These are phyloP conservation scores for Camillea tinctor DNA, from an alignment of 2,329 filamentous ascomycete species.

Conservation along the genomic window DNA sequence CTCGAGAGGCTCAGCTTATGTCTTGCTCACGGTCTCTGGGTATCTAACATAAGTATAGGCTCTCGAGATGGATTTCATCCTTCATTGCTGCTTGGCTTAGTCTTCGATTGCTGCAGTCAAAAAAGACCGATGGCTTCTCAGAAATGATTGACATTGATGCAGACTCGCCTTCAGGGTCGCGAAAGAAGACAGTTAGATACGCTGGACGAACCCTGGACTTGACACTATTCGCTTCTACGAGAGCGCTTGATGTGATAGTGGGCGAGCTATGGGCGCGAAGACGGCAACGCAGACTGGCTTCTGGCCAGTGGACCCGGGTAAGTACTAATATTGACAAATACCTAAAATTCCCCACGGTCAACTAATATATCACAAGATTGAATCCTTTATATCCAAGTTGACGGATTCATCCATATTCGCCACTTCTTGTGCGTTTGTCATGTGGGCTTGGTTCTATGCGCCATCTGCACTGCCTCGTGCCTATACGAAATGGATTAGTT, in stretches of 20 bases:
- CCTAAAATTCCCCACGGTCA: constrained; percentile 1
- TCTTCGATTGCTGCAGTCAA: constrained; percentile 57
- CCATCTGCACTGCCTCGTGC: constrained; percentile 68
- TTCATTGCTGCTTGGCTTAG: constrained; percentile 60
- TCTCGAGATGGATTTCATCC: constrained; percentile 55
- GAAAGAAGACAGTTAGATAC: constrained; percentile 25
- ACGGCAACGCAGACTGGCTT: constrained; percentile 43
- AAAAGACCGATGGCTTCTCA: constrained; percentile 44
- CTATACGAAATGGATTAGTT: constrained; percentile 81
- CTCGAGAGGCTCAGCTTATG: constrained; percentile 12
- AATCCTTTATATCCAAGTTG: constrained; percentile 42
- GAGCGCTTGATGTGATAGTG: constrained; percentile 70
- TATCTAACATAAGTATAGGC: constrained; percentile 37
- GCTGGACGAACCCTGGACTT: constrained; percentile 79
- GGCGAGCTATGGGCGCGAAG: constrained; percentile 62
- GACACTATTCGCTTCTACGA: constrained; percentile 72
- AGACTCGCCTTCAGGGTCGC: constrained; percentile 19
- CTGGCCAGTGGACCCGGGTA: constrained; percentile 47
- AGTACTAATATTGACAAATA: constrained; percentile 11
- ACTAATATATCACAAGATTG: constrained; percentile 33
- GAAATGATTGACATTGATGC: constrained; percentile 36
- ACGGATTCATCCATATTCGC: constrained; percentile 73
- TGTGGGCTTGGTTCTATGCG: constrained; percentile 86
- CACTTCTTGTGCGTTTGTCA: constrained; percentile 69
- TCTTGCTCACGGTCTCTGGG: constrained; percentile 13